Percentiles rank a stretch among this genome's conserved stretches.
Conservation (phyloP, 768 basidiomycete species). For the Sarcodon sp. region DNA sequence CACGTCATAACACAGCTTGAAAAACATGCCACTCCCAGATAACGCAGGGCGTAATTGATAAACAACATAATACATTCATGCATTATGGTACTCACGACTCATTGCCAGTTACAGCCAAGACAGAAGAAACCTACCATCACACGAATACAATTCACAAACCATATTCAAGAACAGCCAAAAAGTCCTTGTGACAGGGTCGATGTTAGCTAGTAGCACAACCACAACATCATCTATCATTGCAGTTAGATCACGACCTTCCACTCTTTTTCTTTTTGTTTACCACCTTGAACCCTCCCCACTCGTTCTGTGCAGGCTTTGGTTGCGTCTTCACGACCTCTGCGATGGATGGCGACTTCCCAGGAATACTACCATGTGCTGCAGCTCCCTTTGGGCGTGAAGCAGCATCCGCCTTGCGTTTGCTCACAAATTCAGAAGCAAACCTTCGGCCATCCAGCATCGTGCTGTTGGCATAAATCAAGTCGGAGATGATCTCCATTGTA, state of each 20-base stretch:
- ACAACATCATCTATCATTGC: not conserved
- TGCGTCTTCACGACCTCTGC: slow-evolving; percentile 87
- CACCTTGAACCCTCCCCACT: slow-evolving; percentile 84
- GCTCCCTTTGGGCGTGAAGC: slow-evolving; percentile 31
- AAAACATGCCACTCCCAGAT: too few species aligned
- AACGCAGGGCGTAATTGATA: too few species aligned
- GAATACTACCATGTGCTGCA: slow-evolving; percentile 15
- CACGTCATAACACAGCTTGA: too few species aligned
- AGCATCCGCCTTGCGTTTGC: slow-evolving; percentile 77
- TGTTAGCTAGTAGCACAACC: not conserved
- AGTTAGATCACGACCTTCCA: slow-evolving; percentile 29
- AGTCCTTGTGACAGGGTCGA: too few species aligned
- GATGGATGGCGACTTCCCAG: slow-evolving; percentile 52
- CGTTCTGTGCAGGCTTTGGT: slow-evolving; percentile 56
- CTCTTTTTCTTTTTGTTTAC: slow-evolving; percentile 94
- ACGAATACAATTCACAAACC: too few species aligned
- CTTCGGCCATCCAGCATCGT: slow-evolving; percentile 91
- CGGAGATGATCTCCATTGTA: slow-evolving; percentile 86
- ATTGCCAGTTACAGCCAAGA: too few species aligned
- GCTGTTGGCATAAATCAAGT: slow-evolving; percentile 89
- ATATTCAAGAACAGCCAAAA: too few species aligned
- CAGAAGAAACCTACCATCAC: too few species aligned
- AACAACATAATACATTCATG: too few species aligned
- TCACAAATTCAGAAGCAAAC: slow-evolving; percentile 87
- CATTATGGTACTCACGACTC: too few species aligned